Percentiles rank a stretch among this genome's conserved stretches.
Evolutionary conservation across 257 asterid genomes (phyloP).

Genomic region (Solanum pimpinellifolium): DNA sequence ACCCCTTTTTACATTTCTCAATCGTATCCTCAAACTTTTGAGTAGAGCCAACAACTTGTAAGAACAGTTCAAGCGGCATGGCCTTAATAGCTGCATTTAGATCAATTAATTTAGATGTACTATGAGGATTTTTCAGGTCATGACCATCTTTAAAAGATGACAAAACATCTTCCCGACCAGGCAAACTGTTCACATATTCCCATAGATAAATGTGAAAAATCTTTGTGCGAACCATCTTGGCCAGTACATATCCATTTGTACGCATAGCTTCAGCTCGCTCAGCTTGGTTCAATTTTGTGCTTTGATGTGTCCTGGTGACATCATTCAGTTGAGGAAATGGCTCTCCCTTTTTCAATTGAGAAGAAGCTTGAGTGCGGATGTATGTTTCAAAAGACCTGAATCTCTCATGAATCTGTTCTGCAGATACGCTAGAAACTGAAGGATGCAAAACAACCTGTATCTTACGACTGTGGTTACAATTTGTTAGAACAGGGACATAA

Average conservation of each 20-base stretch:
- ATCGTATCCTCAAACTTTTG: constrained; percentile 52
- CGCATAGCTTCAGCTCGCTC: constrained; percentile 55
- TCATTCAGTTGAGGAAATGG: constrained; percentile 44
- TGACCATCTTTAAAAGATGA: constrained; percentile 29
- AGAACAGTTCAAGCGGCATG: constrained; percentile 80
- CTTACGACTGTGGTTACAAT: constrained; percentile 59
- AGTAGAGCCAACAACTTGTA: constrained; percentile 75
- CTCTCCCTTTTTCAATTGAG: constrained; percentile 39
- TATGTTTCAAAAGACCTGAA: constrained; percentile 57
- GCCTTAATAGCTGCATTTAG: constrained; percentile 55
- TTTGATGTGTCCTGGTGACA: constrained; percentile 54
- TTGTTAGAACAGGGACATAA: constrained; percentile 67
- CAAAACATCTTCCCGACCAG: constrained; percentile 45
- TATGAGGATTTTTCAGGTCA: constrained; percentile 63
- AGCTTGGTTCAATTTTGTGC: constrained; percentile 31
- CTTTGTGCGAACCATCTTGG: constrained; percentile 82
- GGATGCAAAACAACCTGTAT: constrained; percentile 80
- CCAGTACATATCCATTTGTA: constrained; percentile 62
- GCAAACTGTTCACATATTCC: constrained; percentile 44
- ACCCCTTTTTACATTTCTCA: constrained; percentile 55
- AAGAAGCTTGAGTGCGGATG: constrained; percentile 38
- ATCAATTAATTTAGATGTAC: constrained; percentile 56
- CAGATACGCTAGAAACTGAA: constrained; percentile 35
- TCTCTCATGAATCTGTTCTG: constrained; percentile 77
- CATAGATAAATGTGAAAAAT: constrained; percentile 80